These are phyloP conservation scores for Eucalyptus grandis DNA, from an alignment of 345 rosid species.

Conservation along the genomic window DNA sequence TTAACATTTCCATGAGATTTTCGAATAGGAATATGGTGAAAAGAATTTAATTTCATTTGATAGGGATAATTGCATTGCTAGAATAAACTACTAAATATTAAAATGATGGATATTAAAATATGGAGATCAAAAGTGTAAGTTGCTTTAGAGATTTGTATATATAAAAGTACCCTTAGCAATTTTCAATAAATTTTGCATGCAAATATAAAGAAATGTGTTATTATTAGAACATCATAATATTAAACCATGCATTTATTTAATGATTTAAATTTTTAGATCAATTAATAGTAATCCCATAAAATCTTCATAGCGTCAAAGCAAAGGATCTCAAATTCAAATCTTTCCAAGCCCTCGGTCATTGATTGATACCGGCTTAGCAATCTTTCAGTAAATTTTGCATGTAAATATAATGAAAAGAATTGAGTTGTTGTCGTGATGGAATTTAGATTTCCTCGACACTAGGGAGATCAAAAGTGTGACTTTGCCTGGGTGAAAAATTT, in stretches of 20 bases:
- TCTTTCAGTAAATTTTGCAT: neutral
- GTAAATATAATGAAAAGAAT: neutral
- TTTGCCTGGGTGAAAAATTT: neutral
- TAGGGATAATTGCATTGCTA: neutral
- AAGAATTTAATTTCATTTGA: neutral
- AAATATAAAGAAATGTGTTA: neutral
- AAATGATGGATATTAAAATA: neutral
- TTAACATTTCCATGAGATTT: neutral
- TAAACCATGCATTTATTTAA: too few species aligned
- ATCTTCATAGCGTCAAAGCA: rapidly evolving
- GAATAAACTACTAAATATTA: neutral
- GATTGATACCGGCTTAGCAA: neutral
- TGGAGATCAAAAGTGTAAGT: neutral
- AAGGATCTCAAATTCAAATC: neutral
- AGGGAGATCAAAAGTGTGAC: neutral
- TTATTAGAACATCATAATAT: neutral
- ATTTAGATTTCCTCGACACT: neutral
- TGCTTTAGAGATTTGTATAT: neutral
- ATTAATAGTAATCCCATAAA: too few species aligned
- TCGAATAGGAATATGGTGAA: neutral
- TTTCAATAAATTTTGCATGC: neutral
- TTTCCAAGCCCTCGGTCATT: neutral
- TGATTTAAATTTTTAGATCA: neutral
- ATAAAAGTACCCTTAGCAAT: neutral
- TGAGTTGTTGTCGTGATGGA: neutral